These are phyloP conservation scores for Solanum hybrid DNA, from an alignment of 305 asterid genomes.

Conservation along the genomic window DNA sequence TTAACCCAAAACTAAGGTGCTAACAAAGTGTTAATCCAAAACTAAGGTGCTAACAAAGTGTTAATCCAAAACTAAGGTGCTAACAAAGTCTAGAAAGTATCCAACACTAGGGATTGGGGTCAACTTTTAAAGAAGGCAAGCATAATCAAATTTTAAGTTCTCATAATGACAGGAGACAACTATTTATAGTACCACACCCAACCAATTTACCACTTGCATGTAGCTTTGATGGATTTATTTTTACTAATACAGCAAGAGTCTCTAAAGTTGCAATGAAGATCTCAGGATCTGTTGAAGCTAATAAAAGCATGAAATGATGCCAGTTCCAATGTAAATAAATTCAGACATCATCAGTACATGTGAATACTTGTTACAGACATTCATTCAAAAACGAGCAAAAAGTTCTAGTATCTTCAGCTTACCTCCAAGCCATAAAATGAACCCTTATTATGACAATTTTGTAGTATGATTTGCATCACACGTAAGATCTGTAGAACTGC, in stretches of 20 bases:
- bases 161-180: conserved; percentile 47
- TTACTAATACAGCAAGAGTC: conserved; percentile 67
- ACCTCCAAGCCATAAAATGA: conserved; percentile 86
- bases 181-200: conserved; percentile 83
- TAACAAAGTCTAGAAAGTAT: too few relatives aligned
- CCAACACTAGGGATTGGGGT: too few relatives aligned
- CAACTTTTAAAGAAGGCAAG: too few relatives aligned
- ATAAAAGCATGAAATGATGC: conserved; percentile 94
- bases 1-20: too few relatives aligned
- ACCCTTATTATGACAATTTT: conserved; percentile 79
- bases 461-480: conserved; percentile 73
- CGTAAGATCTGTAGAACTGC: conserved; percentile 77
- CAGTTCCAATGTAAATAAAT: conserved; percentile 11
- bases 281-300: conserved; percentile 93
- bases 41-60: too few relatives aligned
- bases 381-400: background rate
- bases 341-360: background rate
- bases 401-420: conserved; percentile 11
- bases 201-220: conserved; percentile 88
- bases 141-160: too few relatives aligned
- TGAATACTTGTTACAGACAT: background rate
- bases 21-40: too few relatives aligned
- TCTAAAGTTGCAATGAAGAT: conserved; percentile 70
- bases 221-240: conserved; percentile 78
- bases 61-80: too few relatives aligned